Evolutionary conservation across 129 eudicot species (phyloP), one percentile per base, ranked within the genome.

Genomic region (Tanacetum coccineum): DNA sequence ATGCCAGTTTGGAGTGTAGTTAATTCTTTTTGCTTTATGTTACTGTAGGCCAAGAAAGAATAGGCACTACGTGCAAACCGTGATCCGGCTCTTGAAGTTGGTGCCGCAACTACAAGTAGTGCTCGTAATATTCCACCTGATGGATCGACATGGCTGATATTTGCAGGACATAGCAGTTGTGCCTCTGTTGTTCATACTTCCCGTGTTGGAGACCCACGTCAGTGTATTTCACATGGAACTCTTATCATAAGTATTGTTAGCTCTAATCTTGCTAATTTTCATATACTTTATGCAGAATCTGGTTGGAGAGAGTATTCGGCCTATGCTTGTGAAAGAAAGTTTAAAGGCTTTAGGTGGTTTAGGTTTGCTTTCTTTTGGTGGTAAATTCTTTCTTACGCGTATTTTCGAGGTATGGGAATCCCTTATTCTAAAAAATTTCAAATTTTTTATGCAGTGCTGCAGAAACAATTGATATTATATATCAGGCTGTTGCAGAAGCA

Each of bases 131-230:
- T n/a, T n/a, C n/a, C n/a, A n/a, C n/a, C n/a, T n/a, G n/a, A 66
- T 72, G 26, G 50, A 76, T n/a, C 64, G 14, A 60, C 51, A 22
- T 50, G 79, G 78, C 26, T 79, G 62, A 74, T 82, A 26, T 81
- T 75, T 82, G 86, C 96, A 93, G 98, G 98, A 93, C 65, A 92
- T 92, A 73, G 98, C 96, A 49, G 98, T 88, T 58, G 98, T 92
- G 71, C 98, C 98, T 62, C 87, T 92, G 21, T 74, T 92, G 77
- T 96, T 92, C 86, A 92, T 92, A 74, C 96, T 92, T 42, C 96
- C 98, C 18, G 96, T 92, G 61, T 66, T 92, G 48, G 98, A 92
- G 74, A 92, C 86, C 82, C 98, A 92, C 95, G 98, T 88, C 28
- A 32, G 51, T 64, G 6, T 5, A 1, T 25, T n/a, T 25, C 5